Percentiles rank a stretch among this genome's conserved stretches.
These are phyloP conservation scores for Cordyceps militaris DNA, from an alignment of 2,329 filamentous ascomycete genomes.

Conservation along the genomic window DNA sequence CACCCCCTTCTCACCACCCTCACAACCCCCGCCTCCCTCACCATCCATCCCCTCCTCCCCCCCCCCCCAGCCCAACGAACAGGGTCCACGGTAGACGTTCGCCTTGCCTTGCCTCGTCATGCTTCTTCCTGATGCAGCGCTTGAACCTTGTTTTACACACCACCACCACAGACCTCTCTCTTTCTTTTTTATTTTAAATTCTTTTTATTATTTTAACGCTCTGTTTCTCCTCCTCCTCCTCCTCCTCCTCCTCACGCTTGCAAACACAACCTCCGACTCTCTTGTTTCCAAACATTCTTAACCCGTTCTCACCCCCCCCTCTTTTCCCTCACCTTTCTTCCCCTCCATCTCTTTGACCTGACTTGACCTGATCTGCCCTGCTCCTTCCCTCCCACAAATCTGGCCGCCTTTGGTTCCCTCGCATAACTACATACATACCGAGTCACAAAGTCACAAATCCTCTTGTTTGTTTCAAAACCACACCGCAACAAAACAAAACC, in stretches of 20 bases:
- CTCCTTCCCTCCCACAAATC: too few species aligned
- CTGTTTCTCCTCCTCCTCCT: background rate
- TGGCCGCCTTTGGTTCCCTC: too few species aligned
- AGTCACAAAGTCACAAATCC: too few species aligned
- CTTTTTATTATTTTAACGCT: too few species aligned
- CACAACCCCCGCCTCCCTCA: background rate
- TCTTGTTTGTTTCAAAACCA: background rate
- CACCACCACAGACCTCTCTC: background rate
- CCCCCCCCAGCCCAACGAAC: background rate
- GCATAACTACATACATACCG: too few species aligned
- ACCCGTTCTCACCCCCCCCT: slow-evolving; percentile 1
- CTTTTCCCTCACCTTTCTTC: background rate
- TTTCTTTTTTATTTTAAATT: background rate
- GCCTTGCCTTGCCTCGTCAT: background rate
- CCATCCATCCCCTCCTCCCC: background rate
- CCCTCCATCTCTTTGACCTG: background rate
- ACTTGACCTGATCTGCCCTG: background rate
- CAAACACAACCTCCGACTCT: background rate
- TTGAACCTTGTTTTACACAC: slow-evolving; percentile 11
- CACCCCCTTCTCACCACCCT: background rate
- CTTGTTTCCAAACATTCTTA: background rate
- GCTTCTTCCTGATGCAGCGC: slow-evolving; percentile 9
- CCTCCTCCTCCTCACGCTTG: background rate
- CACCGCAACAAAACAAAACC: background rate
- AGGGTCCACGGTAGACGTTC: slow-evolving; percentile 10